Base-by-base conservation (phyloP, 164 flowering plant genomes). In the Buxus sempervirens region DNA sequence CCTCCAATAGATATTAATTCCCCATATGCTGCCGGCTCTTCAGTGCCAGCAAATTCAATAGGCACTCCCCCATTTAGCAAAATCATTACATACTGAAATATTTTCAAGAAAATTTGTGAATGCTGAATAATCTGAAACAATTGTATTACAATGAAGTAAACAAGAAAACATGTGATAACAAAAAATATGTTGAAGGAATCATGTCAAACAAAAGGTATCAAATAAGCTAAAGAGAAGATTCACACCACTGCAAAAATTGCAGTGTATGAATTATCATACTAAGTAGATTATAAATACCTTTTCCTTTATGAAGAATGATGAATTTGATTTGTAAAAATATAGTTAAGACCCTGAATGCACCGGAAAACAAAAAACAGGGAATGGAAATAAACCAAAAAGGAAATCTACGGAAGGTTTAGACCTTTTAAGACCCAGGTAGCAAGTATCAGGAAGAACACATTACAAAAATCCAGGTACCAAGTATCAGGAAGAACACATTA, bases 1-100 rank as follows among this genome's bases (percentile, higher is more conserved):
- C 95, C 95, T 42, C 97, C 98, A 72, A 88, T 90, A 58, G 98
- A 94, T 41, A 86, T 83, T 75, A 94, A 54, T 67, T 94, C 97
- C 32, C 88, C 98, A 74, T 88, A 94, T 0, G 98, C 98, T 63
- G 97, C 91, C 41, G 98, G 96, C 60, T 85, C 96, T 80, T 91
- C 98, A 19, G 89, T 87, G 56, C 93, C 96, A 60, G 85, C 90
- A 79, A 91, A 91, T 64, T 89, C 82, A 66, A 94, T 84, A 0
- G 98, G 98, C 41, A 91, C 96, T 51, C 90, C 87, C 51, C 88
- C 95, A 75, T 91, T 87, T 56, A 94, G 62, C 83, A 91, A 67
- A 69, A 94, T 85, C 98, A 94, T 94, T 76, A 91, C 97, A 77
- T 90, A 89, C 97, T 93, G 82, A 74, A 77, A 32, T 53, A 54